Percentiles rank a stretch among this genome's conserved stretches.
These are phyloP conservation scores for Lactarius vividus DNA, from an alignment of 768 basidiomycete species.

Conservation along the genomic window DNA sequence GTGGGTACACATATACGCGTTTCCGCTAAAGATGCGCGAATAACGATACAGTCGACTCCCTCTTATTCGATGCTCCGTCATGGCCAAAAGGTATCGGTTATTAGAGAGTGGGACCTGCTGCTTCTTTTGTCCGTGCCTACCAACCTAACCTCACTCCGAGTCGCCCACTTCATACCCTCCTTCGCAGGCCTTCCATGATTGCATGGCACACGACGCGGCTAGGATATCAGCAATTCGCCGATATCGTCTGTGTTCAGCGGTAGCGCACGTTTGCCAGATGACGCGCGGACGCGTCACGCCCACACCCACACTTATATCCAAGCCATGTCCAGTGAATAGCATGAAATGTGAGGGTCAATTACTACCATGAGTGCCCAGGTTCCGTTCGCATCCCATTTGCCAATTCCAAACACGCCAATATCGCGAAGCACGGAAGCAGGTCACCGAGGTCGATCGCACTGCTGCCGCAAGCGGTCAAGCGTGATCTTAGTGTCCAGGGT, in stretches of 20 bases:
- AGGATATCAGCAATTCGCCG: neutral
- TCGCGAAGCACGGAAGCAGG: conserved; percentile 61
- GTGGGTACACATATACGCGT: no score
- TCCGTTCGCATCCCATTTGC: conserved; percentile 75
- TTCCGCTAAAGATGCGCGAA: no score
- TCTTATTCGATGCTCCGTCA: no score
- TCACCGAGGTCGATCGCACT: conserved; percentile 84
- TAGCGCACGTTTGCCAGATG: no score
- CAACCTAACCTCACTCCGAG: no score
- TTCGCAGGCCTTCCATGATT: neutral
- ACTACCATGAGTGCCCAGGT: neutral
- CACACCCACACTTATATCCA: neutral
- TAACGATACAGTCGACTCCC: no score
- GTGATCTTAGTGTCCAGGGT: conserved; percentile 61
- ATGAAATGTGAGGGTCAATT: conserved; percentile 47
- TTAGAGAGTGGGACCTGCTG: no score
- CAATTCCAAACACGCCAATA: conserved; percentile 52
- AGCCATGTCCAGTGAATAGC: conserved; percentile 42
- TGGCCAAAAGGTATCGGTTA: no score
- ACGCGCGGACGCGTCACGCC: no score
- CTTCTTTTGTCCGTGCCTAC: no score
- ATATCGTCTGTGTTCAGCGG: neutral
- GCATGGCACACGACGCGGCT: neutral
- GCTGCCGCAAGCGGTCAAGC: conserved; percentile 69
- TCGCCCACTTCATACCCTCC: no score